Evolutionary conservation across 257 asterid species (phyloP).

Genomic region (Primulina tabacum): DNA sequence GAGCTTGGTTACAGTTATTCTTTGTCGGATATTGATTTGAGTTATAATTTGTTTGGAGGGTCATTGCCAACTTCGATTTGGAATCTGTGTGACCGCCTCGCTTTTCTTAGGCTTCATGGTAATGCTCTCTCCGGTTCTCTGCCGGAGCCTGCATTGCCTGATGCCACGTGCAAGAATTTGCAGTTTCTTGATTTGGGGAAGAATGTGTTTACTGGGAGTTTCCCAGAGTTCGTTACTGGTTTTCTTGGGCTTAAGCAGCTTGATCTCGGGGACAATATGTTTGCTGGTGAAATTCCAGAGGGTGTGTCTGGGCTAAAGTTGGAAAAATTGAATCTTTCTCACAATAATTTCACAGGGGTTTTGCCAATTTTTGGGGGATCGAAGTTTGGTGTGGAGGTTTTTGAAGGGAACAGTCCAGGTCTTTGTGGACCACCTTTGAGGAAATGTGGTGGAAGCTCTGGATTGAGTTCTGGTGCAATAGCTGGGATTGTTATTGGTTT

Average conservation of each 20-base stretch:
- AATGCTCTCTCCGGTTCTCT: constrained; percentile 71
- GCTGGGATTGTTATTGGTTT: constrained; percentile 92
- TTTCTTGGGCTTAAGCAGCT: constrained; percentile 63
- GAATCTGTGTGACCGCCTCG: constrained; percentile 80
- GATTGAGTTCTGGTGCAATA: constrained; percentile 81
- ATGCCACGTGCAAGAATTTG: constrained; percentile 56
- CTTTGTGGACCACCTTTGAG: constrained; percentile 80
- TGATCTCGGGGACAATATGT: constrained; percentile 63
- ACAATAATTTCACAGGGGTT: constrained; percentile 83
- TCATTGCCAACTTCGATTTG: constrained; percentile 78
- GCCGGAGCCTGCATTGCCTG: constrained; percentile 86
- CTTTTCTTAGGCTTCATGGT: constrained; percentile 67
- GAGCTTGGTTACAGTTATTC: constrained; percentile 91
- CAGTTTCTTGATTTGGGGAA: constrained; percentile 79
- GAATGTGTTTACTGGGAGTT: constrained; percentile 61
- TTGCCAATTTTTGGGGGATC: constrained; percentile 67
- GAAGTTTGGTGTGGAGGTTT: constrained; percentile 71
- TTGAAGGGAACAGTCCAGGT: constrained; percentile 70
- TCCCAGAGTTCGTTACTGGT: constrained; percentile 59
- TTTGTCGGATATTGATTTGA: constrained; percentile 72
- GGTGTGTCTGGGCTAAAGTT: constrained; percentile 45
- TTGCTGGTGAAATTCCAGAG: constrained; percentile 69
- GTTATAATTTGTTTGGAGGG: constrained; percentile 66
- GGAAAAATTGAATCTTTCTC: constrained; percentile 84
- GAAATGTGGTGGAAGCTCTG: constrained; percentile 53